Evolutionary conservation across 768 basidiomycete species (phyloP), one percentile per base, ranked within the genome.

Genomic region (Rhodotorula sphaerocarpa): DNA sequence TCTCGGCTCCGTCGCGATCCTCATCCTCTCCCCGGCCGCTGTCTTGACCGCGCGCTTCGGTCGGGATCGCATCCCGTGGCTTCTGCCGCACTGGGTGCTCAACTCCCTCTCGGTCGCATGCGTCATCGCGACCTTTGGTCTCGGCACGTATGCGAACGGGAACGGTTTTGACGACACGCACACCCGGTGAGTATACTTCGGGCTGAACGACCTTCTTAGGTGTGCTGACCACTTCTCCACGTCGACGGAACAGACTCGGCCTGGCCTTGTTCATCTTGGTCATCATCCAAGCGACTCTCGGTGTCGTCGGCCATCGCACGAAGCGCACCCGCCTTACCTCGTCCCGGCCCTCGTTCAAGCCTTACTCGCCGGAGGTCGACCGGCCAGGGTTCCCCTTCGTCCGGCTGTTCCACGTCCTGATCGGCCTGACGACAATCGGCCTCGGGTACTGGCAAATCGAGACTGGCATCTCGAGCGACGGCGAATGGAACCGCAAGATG

Each of bases 221-320:
- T 20, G 9, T 21, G 7, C 50, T 12, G 7, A 33, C 31, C 18
- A 48, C 7, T 3, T 48, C 25, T 12, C 20, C 47, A 10, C 5
- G n/a, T 31, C 28, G 15, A 28, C 9, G 12, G 14, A 16, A 14
- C 53, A 55, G 52, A 1, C 52, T 61, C 53, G 59, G 59, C 3
- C 52, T 61, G 25, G 53, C 44, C 3, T 30, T 61, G 52, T 16
- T 61, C 53, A 18, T 61, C 41, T 28, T 61, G 45, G 28, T 55
- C 46, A 14, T 61, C 21, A 9, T 50, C 30, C 59, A 61, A 31
- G 23, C 51, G 7, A 20, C 30, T 45, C 45, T 61, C 53, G 59
- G 59, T 9, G 20, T 44, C 23, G 18, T 30, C n/a, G 59, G 42
- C 11, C 59, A 61, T 45, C 14, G 21, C 6, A 33, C 54, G 0